Evolutionary conservation across 2,329 filamentous ascomycete species (phyloP).

Genomic region (Fusarium decemcellulare): DNA sequence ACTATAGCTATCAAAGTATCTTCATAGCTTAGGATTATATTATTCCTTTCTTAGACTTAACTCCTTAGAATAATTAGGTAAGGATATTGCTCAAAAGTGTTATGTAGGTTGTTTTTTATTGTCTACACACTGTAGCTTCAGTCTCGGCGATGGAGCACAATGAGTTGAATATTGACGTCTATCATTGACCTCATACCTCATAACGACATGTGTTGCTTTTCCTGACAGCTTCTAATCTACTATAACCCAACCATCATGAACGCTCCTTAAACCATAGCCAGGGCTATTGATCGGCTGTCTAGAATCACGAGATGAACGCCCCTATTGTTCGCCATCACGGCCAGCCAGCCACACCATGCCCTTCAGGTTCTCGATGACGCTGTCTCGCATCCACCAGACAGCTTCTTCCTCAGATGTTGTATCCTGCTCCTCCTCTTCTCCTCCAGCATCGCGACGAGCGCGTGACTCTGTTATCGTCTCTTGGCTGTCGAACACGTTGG

Average conservation of each 20-base stretch:
- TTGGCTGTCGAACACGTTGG: conserved; percentile 51
- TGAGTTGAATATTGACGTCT: conserved; percentile 22
- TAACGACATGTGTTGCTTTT: conserved; percentile 27
- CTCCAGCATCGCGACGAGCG: conserved; percentile 30
- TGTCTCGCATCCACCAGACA: conserved; percentile 70
- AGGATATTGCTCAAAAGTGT: no score
- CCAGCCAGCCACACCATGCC: conserved; percentile 68
- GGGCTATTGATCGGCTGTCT: background rate
- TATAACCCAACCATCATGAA: background rate
- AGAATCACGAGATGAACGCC: conserved; percentile 1
- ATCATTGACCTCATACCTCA: conserved; percentile 38
- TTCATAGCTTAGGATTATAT: no score
- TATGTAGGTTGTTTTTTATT: no score
- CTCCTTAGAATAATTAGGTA: no score
- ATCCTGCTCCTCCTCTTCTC: conserved; percentile 37
- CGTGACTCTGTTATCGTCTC: conserved; percentile 50
- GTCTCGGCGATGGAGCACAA: background rate
- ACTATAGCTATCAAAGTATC: no score
- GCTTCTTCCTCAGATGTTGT: conserved; percentile 48
- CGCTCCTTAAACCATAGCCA: background rate
- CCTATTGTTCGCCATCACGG: conserved; percentile 51
- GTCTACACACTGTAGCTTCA: no score
- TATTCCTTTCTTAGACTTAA: no score
- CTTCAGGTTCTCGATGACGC: conserved; percentile 68
- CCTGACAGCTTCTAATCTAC: background rate